Conservation (phyloP, 768 basidiomycete genomes). For the Mycena haematopus region DNA sequence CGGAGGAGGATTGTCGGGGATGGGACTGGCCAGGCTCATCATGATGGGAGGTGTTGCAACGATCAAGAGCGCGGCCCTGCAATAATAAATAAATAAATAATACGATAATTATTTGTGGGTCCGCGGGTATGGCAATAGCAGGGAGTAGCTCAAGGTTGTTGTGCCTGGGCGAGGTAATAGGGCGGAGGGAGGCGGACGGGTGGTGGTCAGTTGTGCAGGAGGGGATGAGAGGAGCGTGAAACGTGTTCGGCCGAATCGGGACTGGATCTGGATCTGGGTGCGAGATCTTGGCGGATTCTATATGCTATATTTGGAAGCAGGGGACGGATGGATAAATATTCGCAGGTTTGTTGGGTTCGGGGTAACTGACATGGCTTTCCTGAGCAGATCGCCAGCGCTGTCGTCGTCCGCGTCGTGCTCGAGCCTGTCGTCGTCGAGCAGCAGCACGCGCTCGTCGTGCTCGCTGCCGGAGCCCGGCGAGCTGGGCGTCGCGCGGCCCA, state of each 20-base stretch:
- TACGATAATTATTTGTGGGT: no score
- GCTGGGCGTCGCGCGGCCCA: slow-evolving; percentile 43
- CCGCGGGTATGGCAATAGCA: no score
- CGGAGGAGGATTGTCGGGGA: no score
- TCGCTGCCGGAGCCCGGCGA: slow-evolving; percentile 35
- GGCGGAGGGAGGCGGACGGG: no score
- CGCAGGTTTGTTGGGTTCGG: not conserved
- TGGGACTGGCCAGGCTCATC: no score
- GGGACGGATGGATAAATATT: slow-evolving; percentile 3
- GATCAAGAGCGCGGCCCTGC: no score
- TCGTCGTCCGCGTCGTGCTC: slow-evolving; percentile 41
- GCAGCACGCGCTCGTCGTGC: slow-evolving; percentile 14
- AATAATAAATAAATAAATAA: no score
- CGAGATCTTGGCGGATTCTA: not conserved
- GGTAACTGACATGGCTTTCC: not conserved
- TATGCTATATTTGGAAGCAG: not conserved
- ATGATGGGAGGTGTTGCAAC: no score
- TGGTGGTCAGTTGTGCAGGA: no score
- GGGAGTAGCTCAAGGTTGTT: no score
- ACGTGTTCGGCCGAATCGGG: not conserved
- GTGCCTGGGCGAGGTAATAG: no score
- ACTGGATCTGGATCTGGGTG: not conserved
- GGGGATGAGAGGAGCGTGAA: not conserved
- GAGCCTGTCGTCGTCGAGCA: slow-evolving; percentile 20
- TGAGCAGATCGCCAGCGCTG: slow-evolving; percentile 32